phyloP scores from a whole-genome alignment of 2,329 filamentous ascomycete genomes.

The Aspergillus jensenii region DNA sequence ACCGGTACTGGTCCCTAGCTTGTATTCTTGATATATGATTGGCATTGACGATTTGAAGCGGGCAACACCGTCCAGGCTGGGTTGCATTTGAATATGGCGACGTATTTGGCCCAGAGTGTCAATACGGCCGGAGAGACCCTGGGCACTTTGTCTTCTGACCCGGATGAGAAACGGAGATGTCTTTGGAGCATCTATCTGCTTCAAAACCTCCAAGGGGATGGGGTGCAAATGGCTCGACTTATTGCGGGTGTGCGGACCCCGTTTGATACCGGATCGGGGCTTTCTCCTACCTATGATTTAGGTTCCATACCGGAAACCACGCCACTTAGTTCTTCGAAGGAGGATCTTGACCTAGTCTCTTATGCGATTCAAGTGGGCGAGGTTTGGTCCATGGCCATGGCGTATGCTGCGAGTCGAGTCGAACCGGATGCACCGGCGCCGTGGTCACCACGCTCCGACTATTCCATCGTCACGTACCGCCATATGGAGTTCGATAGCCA shows the following conservation, averaged over 20 bases:
- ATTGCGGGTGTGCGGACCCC: constrained; percentile 9
- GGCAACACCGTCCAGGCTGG: constrained; percentile 35
- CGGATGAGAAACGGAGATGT: constrained; percentile 28
- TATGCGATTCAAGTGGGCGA: constrained; percentile 50
- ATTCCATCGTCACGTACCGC: constrained; percentile 33
- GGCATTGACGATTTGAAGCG: constrained; percentile 28
- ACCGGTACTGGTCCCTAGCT: constrained; percentile 32
- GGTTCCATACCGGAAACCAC: neutral
- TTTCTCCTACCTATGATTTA: constrained; percentile 7
- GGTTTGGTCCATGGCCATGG: constrained; percentile 31
- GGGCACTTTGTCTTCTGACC: constrained; percentile 5
- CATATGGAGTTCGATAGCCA: constrained; percentile 54
- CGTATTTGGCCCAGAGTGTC: constrained; percentile 9
- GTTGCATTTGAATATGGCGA: constrained; percentile 10
- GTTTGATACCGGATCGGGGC: constrained; percentile 10
- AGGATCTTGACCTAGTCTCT: constrained; percentile 35
- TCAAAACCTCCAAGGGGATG: constrained; percentile 44
- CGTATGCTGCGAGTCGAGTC: constrained; percentile 10
- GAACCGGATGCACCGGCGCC: constrained; percentile 34
- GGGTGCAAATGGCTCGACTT: constrained; percentile 6
- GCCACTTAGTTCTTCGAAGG: neutral
- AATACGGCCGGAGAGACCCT: constrained; percentile 3
- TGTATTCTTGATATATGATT: neutral
- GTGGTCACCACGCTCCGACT: constrained; percentile 54
- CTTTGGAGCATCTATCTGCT: constrained; percentile 47